Percentiles rank a stretch among this genome's conserved stretches.
Evolutionary conservation across 1,139 yeast genomes (phyloP).

Genomic region (Taphrina confusa): DNA sequence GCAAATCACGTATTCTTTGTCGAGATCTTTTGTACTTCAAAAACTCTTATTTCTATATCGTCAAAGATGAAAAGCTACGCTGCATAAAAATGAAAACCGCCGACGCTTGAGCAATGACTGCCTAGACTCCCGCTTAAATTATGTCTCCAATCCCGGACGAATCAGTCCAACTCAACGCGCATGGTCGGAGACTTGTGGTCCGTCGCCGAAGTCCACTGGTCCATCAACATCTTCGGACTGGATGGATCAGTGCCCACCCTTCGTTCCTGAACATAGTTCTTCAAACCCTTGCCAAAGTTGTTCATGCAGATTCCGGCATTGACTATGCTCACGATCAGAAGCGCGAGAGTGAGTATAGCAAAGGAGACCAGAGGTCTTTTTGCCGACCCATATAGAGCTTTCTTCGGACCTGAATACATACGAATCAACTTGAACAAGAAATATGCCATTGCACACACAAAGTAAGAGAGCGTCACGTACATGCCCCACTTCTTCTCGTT

Average conservation of each 20-base stretch:
- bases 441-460: constrained; percentile 54
- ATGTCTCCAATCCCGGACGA: too few species aligned
- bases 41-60: too few species aligned
- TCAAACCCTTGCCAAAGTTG: constrained; percentile 53
- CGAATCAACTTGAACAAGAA: constrained; percentile 56
- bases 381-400: constrained; percentile 53
- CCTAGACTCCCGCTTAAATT: too few species aligned
- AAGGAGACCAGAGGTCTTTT: constrained; percentile 54
- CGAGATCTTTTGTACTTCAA: too few species aligned
- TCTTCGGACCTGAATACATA: constrained; percentile 54
- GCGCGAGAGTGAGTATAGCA: constrained; percentile 52
- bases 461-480: constrained; percentile 46
- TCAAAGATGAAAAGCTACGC: too few species aligned
- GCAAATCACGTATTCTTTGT: too few species aligned
- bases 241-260: constrained; percentile 6
- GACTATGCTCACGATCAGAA: constrained; percentile 50
- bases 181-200: background rate
- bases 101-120: too few species aligned
- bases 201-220: constrained; percentile 1
- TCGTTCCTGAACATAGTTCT: constrained; percentile 38
- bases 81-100: too few species aligned
- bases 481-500: constrained; percentile 49
- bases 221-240: constrained; percentile 16
- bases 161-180: constrained; percentile 13
- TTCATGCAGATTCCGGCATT: constrained; percentile 49